These are phyloP conservation scores for Ceratocystis variospora DNA, from an alignment of 2,329 filamentous ascomycete species.

Conservation along the genomic window DNA sequence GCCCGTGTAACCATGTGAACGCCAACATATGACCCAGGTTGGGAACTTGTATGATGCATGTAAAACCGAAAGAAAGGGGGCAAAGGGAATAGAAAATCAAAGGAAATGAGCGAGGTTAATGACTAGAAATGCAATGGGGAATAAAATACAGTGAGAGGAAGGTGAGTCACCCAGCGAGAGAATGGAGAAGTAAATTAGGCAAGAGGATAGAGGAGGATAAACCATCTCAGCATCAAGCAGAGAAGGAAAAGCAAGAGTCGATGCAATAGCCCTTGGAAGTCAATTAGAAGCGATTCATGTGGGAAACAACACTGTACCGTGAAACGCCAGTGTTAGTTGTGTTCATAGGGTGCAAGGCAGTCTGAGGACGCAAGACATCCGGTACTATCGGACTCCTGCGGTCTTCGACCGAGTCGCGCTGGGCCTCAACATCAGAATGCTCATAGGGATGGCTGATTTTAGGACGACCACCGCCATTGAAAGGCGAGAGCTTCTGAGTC, in stretches of 20 bases:
- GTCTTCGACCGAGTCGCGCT: slow-evolving; percentile 21
- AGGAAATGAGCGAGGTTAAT: neutral
- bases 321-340: slow-evolving; percentile 28
- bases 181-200: neutral
- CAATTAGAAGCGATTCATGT: slow-evolving; percentile 37
- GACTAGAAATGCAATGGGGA: neutral
- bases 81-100: neutral
- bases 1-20: slow-evolving; percentile 1
- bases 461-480: slow-evolving; percentile 25
- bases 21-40: neutral
- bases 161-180: neutral
- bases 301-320: slow-evolving; percentile 36
- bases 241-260: neutral
- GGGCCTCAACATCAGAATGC: slow-evolving; percentile 21
- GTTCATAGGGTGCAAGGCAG: slow-evolving; percentile 41
- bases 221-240: neutral
- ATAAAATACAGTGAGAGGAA: neutral
- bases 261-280: neutral
- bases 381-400: slow-evolving; percentile 44
- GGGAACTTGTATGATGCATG: neutral
- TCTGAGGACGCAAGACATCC: slow-evolving; percentile 40
- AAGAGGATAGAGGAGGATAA: neutral
- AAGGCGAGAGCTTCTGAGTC: slow-evolving; percentile 25
- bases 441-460: slow-evolving; percentile 34
- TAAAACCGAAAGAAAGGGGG: neutral